Conservation (phyloP, 1,284 basidiomycete genomes). For the Ustilago vetiveriae region DNA sequence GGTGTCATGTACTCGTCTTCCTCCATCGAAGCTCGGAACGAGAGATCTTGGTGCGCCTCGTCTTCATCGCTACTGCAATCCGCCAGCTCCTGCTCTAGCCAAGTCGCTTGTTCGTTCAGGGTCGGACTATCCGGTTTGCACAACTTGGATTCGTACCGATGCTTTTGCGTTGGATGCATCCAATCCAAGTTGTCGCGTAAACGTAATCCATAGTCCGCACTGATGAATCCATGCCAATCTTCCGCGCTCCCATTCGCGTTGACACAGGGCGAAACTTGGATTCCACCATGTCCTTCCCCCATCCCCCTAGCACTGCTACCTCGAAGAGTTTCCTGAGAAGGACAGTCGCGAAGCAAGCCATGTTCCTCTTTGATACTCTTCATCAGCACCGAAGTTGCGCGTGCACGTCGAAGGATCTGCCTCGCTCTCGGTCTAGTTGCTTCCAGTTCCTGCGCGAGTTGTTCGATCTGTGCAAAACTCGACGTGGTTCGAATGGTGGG, state of each 20-base stretch:
- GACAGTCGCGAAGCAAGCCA: constrained; percentile 11
- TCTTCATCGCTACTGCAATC: constrained; percentile 31
- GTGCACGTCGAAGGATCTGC: constrained; percentile 1
- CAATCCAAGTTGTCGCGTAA: constrained; percentile 21
- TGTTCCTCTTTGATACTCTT: constrained; percentile 33
- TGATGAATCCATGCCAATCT: constrained; percentile 39
- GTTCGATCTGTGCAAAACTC: constrained; percentile 25
- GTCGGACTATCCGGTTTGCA: constrained; percentile 40
- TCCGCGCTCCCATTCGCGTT: constrained; percentile 10
- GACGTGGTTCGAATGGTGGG: constrained; percentile 6
- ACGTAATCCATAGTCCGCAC: constrained; percentile 18
- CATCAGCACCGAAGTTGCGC: constrained; percentile 15
- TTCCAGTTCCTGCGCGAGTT: constrained; percentile 28
- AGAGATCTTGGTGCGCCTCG: constrained; percentile 8
- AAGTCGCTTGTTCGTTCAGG: constrained; percentile 35
- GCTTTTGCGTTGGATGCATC: constrained; percentile 7
- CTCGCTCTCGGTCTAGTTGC: constrained; percentile 17
- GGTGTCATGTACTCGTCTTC: constrained; percentile 36
- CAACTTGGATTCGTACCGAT: constrained; percentile 22
- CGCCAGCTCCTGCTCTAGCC: constrained; percentile 47
- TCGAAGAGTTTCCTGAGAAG: constrained; percentile 33
- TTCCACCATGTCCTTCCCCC: constrained; percentile 7
- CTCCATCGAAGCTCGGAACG: constrained; percentile 9
- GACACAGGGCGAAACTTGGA: constrained; percentile 29
- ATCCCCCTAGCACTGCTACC: background rate